Base-by-base conservation (phyloP, 768 basidiomycete genomes). In the Suillus occidentalis region DNA sequence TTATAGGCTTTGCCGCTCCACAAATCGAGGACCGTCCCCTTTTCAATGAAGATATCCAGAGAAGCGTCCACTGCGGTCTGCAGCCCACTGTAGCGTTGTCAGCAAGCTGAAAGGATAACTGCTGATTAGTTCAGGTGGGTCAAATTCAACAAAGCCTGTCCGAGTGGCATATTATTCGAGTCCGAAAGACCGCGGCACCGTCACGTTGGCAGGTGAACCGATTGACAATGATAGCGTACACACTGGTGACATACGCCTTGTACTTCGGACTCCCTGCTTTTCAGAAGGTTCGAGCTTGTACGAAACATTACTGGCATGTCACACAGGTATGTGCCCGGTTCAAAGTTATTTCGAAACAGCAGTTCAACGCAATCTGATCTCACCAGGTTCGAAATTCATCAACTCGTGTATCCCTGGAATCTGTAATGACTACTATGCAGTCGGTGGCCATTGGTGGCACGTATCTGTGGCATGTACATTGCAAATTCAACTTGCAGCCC, bases 141-240 rank as follows among this genome's bases (percentile, higher is more conserved):
- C 2, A 12, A 22, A 2, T 31, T 31, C 4, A n/a, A n/a, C 31
- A 31, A 31, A 22, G n/a, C 31, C 53, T 13, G n/a, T 28, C 13
- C 6, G 13, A 36, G 20, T n/a, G n/a, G 50, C 14, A 52, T 16
- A 52, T 31, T 12, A 16, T 34, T 16, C 25, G 4, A 55, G 56
- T 57, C 56, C 56, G 56, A 57, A 22, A 16, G 56, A 39, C 9
- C 56, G 56, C 56, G 56, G 56, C 56, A 57, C 9, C 56, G n/a
- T 28, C 1, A 0, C 31, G 31, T 57, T 25, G 56, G 37, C 56
- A 57, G 37, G 56, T 39, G 37, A 39, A 16, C 37, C 22, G 56
- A 57, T 39, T 28, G 14, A 50, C 37, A 39, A 31, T 31, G 31
- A 31, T 4, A 31, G n/a, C 22, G 9, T 14, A 57, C 31, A 7